These are phyloP conservation scores for Guyanaporus albipodus DNA, from an alignment of 768 basidiomycete genomes.

Conservation along the genomic window DNA sequence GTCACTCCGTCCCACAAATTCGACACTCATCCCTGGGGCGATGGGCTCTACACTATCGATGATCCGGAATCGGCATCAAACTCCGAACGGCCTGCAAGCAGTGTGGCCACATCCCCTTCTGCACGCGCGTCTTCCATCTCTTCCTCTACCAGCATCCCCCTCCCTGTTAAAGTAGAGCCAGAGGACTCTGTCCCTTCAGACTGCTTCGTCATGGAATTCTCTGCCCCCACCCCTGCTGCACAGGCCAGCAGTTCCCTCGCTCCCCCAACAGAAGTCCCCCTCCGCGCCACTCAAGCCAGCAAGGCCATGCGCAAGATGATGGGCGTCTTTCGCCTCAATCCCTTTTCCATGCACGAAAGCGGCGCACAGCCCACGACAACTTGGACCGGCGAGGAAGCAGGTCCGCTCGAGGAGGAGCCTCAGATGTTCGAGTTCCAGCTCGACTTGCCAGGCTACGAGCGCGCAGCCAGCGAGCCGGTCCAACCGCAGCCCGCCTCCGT, in stretches of 20 bases:
- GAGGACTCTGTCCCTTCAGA: constrained; percentile 26
- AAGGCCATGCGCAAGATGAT: constrained; percentile 72
- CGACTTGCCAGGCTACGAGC: constrained; percentile 31
- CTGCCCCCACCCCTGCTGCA: constrained; percentile 25
- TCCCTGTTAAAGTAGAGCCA: constrained; percentile 32
- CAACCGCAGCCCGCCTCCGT: constrained; percentile 13
- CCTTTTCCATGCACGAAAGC: constrained; percentile 63
- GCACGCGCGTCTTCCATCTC: constrained; percentile 34
- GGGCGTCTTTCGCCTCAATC: constrained; percentile 73
- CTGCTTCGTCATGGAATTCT: constrained; percentile 36
- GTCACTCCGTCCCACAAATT: constrained; percentile 15
- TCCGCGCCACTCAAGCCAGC: constrained; percentile 71
- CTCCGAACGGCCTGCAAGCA: constrained; percentile 34
- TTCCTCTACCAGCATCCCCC: constrained; percentile 26
- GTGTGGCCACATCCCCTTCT: constrained; percentile 33
- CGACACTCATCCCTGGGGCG: constrained; percentile 27
- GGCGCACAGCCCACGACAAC: constrained; percentile 38
- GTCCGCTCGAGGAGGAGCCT: constrained; percentile 59
- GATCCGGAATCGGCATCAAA: constrained; percentile 32
- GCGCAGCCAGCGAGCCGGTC: constrained; percentile 13
- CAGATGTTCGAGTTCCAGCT: constrained; percentile 66
- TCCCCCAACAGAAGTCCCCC: constrained; percentile 63
- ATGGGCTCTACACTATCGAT: constrained; percentile 32
- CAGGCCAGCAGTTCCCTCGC: constrained; percentile 40
- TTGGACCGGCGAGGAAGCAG: constrained; percentile 50